Conservation (phyloP, 1,284 basidiomycete genomes). For the Naganishia albida region DNA sequence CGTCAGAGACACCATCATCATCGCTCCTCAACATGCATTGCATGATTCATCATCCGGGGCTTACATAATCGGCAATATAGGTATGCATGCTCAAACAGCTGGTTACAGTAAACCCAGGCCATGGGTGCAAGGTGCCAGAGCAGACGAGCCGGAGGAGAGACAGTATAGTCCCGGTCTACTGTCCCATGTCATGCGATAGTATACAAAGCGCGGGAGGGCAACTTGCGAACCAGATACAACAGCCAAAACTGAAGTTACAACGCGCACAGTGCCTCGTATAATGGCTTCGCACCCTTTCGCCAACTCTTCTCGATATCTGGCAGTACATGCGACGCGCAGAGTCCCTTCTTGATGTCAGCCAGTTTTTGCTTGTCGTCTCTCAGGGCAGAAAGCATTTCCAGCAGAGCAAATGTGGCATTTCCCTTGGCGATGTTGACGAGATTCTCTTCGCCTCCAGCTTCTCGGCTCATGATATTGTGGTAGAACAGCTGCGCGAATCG, state of each 20-base stretch:
- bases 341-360: constrained; percentile 61
- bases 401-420: constrained; percentile 73
- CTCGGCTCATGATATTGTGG: constrained; percentile 55
- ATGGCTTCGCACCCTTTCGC: constrained; percentile 49
- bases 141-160: too few relatives aligned
- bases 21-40: neutral
- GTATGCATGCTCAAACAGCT: too few relatives aligned
- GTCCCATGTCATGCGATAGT: too few relatives aligned
- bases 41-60: neutral
- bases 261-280: constrained; percentile 46
- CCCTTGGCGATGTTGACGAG: constrained; percentile 64
- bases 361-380: constrained; percentile 55
- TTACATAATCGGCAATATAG: too few relatives aligned
- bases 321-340: constrained; percentile 56
- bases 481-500: constrained; percentile 65
- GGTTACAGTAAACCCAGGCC: too few relatives aligned
- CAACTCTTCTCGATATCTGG: constrained; percentile 44
- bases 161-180: too few relatives aligned
- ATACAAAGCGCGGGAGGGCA: neutral
- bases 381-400: constrained; percentile 71
- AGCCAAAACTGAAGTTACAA: constrained; percentile 11
- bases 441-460: constrained; percentile 49
- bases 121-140: too few relatives aligned
- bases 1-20: too few relatives aligned
- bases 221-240: neutral